Evolutionary conservation across 495 filamentous ascomycete genomes (phyloP), one percentile per base, ranked within the genome.

Genomic region (Penicillium turbatum): DNA sequence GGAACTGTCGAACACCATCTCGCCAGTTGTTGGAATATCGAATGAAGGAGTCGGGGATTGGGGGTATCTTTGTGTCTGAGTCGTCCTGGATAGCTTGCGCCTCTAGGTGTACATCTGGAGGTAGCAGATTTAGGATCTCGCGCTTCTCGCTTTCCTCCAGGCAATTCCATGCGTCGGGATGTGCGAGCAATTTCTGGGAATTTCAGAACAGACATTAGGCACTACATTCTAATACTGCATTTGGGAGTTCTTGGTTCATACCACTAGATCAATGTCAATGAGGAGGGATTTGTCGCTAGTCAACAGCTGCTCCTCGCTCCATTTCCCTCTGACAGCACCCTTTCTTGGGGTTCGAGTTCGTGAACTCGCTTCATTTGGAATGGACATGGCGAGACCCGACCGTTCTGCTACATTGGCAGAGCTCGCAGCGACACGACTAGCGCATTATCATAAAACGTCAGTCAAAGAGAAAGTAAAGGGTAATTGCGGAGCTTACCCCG

Each of bases 271-370:
- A 27, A 77, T 58, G 26, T 77, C 53, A 29, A 76, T 72, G 6
- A 89, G 72, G 4, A 73, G 77, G 0, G 82, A 80, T 39, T 79
- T 77, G 1, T 73, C 53, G 56, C 81, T 79, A 2, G 81, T 82
- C 41, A 82, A 72, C 29, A 83, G 64, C 47, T 73, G 74, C n/a
- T 79, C 71, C 26, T 78, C 75, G 51, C 69, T 72, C 65, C 71
- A 78, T 50, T 63, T 71, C 31, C 69, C 62, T 54, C 61, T 66
- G 35, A 66, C 51, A 32, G 54, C 64, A n/a, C 63, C 48, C 54
- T 64, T 70, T 47, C 65, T 61, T n/a, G 69, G 59, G 38, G 62
- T 71, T 34, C 30, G 26, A 29, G 39, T n/a, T 35, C 39, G 49
- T 16, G 49, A 26, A 60, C 59, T 47, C 19, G 63, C 48, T 48